phyloP scores from a whole-genome alignment of 768 basidiomycete genomes.

The Candolleomyces efflorescens region DNA sequence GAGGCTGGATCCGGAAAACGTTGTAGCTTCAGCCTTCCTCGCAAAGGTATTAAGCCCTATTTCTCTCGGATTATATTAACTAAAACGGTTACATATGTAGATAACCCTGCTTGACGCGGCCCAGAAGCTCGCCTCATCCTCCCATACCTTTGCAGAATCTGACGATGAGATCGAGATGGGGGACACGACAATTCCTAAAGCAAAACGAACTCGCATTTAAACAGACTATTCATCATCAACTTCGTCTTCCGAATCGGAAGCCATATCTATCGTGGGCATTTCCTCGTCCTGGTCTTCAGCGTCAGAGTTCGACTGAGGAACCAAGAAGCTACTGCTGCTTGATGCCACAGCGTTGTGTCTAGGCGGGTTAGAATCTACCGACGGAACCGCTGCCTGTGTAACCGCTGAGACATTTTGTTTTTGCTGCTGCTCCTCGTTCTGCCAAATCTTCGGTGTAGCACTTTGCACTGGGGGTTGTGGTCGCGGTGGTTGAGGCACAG shows the following conservation, averaged over 20 bases:
- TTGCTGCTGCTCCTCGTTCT: no score
- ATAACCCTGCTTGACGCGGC: background rate
- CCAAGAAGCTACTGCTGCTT: background rate
- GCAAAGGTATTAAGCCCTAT: slow-evolving; percentile 34
- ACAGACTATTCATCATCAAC: slow-evolving; percentile 10
- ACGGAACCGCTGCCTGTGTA: no score
- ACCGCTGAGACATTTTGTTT: no score
- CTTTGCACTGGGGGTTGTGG: background rate
- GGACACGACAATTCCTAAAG: slow-evolving; percentile 13
- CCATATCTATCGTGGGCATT: slow-evolving; percentile 74
- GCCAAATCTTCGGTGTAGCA: no score
- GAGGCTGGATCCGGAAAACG: slow-evolving; percentile 53
- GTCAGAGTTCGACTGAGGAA: background rate
- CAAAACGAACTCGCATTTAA: slow-evolving; percentile 32
- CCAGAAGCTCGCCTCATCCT: background rate
- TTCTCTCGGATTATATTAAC: background rate
- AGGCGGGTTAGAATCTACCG: no score
- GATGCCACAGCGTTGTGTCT: no score
- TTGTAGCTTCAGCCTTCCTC: slow-evolving; percentile 49
- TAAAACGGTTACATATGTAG: background rate
- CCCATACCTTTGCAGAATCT: background rate
- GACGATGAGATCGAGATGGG: slow-evolving; percentile 18
- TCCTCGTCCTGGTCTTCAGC: slow-evolving; percentile 63
- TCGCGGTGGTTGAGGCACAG: background rate
- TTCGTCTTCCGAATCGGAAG: slow-evolving; percentile 71